Conservation (phyloP, 352 stramenopile species). For the Pythium brachiatum region DNA sequence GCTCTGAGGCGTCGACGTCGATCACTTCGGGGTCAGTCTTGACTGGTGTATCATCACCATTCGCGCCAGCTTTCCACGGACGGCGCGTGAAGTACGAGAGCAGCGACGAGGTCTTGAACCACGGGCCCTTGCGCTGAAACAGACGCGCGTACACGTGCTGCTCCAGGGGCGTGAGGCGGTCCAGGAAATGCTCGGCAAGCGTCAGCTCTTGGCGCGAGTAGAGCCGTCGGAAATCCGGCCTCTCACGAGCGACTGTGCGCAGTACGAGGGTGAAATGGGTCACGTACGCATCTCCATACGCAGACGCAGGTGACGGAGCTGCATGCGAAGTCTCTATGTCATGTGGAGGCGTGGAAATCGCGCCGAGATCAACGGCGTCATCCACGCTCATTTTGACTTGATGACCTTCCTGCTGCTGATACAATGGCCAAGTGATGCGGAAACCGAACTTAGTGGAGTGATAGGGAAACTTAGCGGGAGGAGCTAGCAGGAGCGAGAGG, state of each 20-base stretch:
- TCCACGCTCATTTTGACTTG: neutral
- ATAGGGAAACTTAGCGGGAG: neutral
- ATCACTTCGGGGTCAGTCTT: neutral
- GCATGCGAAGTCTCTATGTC: neutral
- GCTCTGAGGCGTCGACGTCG: conserved; percentile 9
- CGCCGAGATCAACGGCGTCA: neutral
- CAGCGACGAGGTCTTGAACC: conserved; percentile 67
- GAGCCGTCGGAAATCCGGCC: conserved; percentile 46
- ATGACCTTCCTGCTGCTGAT: neutral
- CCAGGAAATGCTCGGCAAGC: conserved; percentile 46
- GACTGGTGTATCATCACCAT: neutral
- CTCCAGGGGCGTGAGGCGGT: conserved; percentile 39
- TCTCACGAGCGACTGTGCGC: conserved; percentile 36
- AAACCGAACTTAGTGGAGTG: neutral
- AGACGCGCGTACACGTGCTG: conserved; percentile 76
- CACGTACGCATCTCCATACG: conserved; percentile 59
- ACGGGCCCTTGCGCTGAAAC: conserved; percentile 73
- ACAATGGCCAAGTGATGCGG: neutral
- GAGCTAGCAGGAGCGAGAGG: too few relatives aligned
- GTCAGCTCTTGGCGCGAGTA: conserved; percentile 43
- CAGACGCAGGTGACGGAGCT: neutral
- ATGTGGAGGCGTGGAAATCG: neutral
- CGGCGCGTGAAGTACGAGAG: conserved; percentile 47
- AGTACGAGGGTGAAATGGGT: conserved; percentile 64
- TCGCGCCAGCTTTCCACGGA: neutral